Evolutionary conservation across 2,329 filamentous ascomycete species (phyloP).

Genomic region (Diplodia intermedia): DNA sequence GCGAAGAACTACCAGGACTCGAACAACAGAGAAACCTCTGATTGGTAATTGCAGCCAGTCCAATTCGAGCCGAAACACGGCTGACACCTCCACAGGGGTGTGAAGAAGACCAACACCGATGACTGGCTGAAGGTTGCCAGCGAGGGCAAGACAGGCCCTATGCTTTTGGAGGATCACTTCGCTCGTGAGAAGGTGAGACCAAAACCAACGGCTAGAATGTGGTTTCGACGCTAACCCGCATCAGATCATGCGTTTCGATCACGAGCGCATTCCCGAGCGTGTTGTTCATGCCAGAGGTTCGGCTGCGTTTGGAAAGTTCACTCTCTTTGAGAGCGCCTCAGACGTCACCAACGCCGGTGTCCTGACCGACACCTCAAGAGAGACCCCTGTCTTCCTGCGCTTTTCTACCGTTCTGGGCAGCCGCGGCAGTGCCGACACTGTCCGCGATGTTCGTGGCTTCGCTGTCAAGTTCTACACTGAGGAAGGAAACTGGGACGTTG

Average conservation of each 20-base stretch:
- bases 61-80: slow-evolving; percentile 37
- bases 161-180: slow-evolving; percentile 74
- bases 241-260: slow-evolving; percentile 77
- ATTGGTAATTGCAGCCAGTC: slow-evolving; percentile 52
- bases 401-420: slow-evolving; percentile 82
- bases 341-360: slow-evolving; percentile 70
- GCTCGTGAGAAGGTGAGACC: slow-evolving; percentile 71
- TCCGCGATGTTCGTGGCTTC: slow-evolving; percentile 83
- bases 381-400: slow-evolving; percentile 72
- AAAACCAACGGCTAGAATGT: slow-evolving; percentile 8
- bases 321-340: slow-evolving; percentile 66
- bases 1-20: slow-evolving; percentile 63
- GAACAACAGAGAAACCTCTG: slow-evolving; percentile 71
- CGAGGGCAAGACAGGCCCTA: slow-evolving; percentile 69
- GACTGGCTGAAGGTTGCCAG: slow-evolving; percentile 74
- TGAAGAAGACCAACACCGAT: slow-evolving; percentile 75
- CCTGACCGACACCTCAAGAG: slow-evolving; percentile 71
- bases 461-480: slow-evolving; percentile 79
- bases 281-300: slow-evolving; percentile 72
- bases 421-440: slow-evolving; percentile 78
- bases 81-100: slow-evolving; percentile 67
- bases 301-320: slow-evolving; percentile 72
- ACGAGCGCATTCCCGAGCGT: slow-evolving; percentile 72
- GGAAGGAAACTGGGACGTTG: slow-evolving; percentile 78
- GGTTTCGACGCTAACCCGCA: neutral